Base-by-base conservation (phyloP, 1,139 yeast genomes). In the Diutina ranongensis region DNA sequence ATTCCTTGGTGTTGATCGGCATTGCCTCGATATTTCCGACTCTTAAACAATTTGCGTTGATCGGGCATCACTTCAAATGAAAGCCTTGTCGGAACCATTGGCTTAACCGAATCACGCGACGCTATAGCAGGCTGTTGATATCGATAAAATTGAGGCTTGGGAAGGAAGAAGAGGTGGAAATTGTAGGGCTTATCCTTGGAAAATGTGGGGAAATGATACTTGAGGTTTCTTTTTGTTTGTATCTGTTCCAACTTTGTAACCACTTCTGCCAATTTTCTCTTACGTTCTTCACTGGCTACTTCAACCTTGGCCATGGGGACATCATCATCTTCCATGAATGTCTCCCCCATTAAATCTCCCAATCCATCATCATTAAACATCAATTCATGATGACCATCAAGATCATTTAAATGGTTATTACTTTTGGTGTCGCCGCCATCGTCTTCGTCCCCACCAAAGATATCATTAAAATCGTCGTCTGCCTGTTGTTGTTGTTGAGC, bases 91-190 rank as follows among this genome's bases (percentile, higher is more conserved):
- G 95, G 94, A 1, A 82, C 65, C 44, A 84, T 60, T 0, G 88
- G 83, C 48, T 76, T 74, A 21, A 61, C 48, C 34, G 49, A 52
- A n/a, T 59, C 58, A n/a, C 64, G 59, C 7, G 55, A 54, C 15
- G 76, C 64, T 13, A 70, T 62, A 1, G 69, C 68, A 0, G 87
- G 84, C 32, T 67, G 64, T 31, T 78, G 76, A 47, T 71, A 76
- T 33, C 65, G 63, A 52, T 74, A 75, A 48, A 70, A 73, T 28
- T 67, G 62, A 0, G 89, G 84, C 21, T 72, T 69, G 1, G 87
- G 79, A 3, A 83, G 77, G 55, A 83, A 83, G 45, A 84, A 65
- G 5, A 76, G 61, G 57, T 83, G 86, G 72, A 83, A 78, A 54
- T 79, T 76, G 55, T 83, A 67, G 1, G 82, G 74, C 44, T 72